These are phyloP conservation scores for Fusarium sp. DNA, from an alignment of 2,329 filamentous ascomycete genomes.

Conservation along the genomic window DNA sequence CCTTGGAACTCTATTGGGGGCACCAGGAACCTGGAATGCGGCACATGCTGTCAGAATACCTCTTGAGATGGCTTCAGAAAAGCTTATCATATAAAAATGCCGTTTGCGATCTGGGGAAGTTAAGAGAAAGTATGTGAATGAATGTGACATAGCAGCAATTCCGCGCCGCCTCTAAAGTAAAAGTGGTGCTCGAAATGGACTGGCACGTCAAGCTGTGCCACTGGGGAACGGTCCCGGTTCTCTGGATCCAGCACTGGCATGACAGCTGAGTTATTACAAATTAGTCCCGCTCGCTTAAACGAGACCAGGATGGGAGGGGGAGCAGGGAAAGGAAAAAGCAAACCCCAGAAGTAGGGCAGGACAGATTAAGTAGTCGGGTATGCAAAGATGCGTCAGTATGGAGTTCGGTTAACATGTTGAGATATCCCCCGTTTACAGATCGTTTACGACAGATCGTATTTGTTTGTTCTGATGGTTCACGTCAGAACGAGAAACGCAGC, in stretches of 20 bases:
- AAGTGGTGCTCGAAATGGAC: constrained; percentile 7
- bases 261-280: constrained; percentile 21
- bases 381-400: neutral
- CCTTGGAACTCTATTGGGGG: neutral
- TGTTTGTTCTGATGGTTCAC: neutral
- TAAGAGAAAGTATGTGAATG: neutral
- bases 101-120: constrained; percentile 27
- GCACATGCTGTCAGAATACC: neutral
- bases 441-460: constrained; percentile 11
- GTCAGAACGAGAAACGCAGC: neutral
- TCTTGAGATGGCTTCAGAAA: neutral
- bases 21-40: constrained; percentile 24
- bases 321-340: constrained; percentile 13
- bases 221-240: neutral
- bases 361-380: neutral
- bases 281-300: neutral
- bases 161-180: constrained; percentile 16
- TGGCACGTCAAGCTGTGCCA: neutral
- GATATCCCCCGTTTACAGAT: neutral
- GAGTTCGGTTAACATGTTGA: neutral
- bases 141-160: neutral
- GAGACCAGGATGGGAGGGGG: neutral
- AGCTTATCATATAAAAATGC: constrained; percentile 3
- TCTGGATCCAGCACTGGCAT: neutral
- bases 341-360: neutral